phyloP scores from a whole-genome alignment of 2,329 filamentous ascomycete species.

The Cordyceps fumosorosea region DNA sequence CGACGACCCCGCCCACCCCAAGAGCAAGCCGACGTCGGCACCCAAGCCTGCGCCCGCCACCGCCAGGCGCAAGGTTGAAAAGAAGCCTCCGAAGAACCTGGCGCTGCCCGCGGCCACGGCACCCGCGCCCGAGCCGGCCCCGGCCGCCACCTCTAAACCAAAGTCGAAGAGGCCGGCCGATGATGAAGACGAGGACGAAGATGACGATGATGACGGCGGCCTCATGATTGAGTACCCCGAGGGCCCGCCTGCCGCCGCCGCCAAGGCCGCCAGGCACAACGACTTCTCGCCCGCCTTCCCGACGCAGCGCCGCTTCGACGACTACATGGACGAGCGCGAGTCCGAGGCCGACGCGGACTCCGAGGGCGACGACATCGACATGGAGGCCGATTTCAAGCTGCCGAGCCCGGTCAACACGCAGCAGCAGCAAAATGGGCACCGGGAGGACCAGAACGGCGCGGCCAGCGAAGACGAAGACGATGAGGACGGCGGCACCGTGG shows the following conservation, averaged over 20 bases:
- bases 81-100: constrained; percentile 27
- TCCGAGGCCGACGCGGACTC: constrained; percentile 41
- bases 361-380: constrained; percentile 42
- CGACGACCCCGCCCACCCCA: constrained; percentile 17
- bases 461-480: constrained; percentile 18
- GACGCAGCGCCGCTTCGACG: constrained; percentile 43
- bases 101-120: constrained; percentile 24
- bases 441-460: constrained; percentile 26
- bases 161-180: constrained; percentile 29
- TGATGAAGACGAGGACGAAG: constrained; percentile 47
- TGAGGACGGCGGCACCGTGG: constrained; percentile 22
- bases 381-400: constrained; percentile 38
- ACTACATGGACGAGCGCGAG: constrained; percentile 43
- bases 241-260: constrained; percentile 31
- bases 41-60: constrained; percentile 9
- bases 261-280: constrained; percentile 21
- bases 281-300: constrained; percentile 47
- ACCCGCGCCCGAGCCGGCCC: not conserved
- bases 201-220: constrained; percentile 50
- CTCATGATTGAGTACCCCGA: constrained; percentile 56
- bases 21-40: not conserved
- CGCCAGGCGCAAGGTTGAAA: constrained; percentile 14
- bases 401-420: constrained; percentile 45
- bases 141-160: constrained; percentile 17
- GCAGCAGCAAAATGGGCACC: constrained; percentile 21